phyloP scores from a whole-genome alignment of 75 land plant species.

The Sequoia sempervirens region DNA sequence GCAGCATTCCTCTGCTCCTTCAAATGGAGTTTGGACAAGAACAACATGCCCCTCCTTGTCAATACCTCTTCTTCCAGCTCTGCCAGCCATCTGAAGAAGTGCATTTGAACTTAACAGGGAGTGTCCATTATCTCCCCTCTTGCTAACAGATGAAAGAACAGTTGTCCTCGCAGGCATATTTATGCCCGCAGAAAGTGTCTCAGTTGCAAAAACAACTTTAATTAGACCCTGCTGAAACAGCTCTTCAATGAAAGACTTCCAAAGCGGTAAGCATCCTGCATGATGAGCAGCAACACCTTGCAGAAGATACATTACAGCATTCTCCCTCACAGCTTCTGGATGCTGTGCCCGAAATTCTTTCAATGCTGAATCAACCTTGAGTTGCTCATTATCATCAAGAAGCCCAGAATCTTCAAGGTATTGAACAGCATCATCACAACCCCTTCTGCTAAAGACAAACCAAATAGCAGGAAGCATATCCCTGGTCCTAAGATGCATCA shows the following conservation, averaged over 20 bases:
- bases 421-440: constrained; percentile 94
- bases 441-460: constrained; percentile 97
- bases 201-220: constrained; percentile 97
- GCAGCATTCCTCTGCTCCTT: constrained; percentile 97
- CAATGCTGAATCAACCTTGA: constrained; percentile 71
- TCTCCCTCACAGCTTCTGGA: constrained; percentile 93
- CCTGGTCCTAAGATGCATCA: constrained; percentile 66
- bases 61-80: constrained; percentile 96
- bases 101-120: constrained; percentile 72
- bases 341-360: constrained; percentile 53
- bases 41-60: constrained; percentile 89
- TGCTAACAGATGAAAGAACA: constrained; percentile 88
- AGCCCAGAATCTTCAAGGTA: constrained; percentile 64
- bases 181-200: constrained; percentile 98
- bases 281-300: constrained; percentile 94
- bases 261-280: constrained; percentile 95
- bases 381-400: constrained; percentile 59
- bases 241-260: constrained; percentile 97
- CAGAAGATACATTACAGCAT: constrained; percentile 62
- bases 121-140: constrained; percentile 69
- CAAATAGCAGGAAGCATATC: constrained; percentile 97
- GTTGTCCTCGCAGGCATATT: constrained; percentile 99
- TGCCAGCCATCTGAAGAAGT: constrained; percentile 95
- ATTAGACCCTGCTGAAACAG: constrained; percentile 86
- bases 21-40: constrained; percentile 89